Base-by-base conservation (phyloP, 2,329 filamentous ascomycete genomes). In the Venturia effusa region DNA sequence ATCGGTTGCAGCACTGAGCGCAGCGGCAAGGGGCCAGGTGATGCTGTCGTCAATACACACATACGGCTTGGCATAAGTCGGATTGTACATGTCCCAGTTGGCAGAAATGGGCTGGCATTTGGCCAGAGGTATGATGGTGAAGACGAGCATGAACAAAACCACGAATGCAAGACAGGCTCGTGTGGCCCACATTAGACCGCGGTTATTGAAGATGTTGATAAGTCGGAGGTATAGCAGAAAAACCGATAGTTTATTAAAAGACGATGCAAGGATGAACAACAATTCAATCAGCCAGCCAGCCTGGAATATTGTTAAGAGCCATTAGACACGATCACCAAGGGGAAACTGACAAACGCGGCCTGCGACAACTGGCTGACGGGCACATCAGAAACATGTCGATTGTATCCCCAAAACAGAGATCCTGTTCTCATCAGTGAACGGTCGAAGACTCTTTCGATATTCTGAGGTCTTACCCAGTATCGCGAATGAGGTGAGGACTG, bases 141-240 rank as follows among this genome's bases (percentile, higher is more conserved):
- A 63, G 43, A 59, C 48, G 22, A 63, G 30, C 37, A 54, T 41
- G 24, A 24, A 63, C 11, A 59, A 17, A 17, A 70, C 67, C 0
- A 71, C 74, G 61, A 74, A 70, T 15, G 54, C 65, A 11, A 76
- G 74, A 27, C 71, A 71, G 40, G 63, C 63, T 48, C 70, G 69
- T 10, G 75, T 69, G 8, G 71, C 68, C 65, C 67, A 69, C 39
- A 67, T 70, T 67, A 71, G 70, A 39, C 64, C 64, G 43, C 55
- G 66, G 3, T 69, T 68, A 64, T 68, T 71, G 2, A 70, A 67
- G 24, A 68, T 68, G 6, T 66, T 65, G 5, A 73, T 72, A 1
- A 76, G 66, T 40, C 74, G 68, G n/a, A 70, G 70, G 62, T 74
- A 76, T 66, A 76, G 74, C 17, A 70, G 66, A 10, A 76, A 67